phyloP scores from a whole-genome alignment of 495 filamentous ascomycete genomes.

The Lichenothelia convexa region DNA sequence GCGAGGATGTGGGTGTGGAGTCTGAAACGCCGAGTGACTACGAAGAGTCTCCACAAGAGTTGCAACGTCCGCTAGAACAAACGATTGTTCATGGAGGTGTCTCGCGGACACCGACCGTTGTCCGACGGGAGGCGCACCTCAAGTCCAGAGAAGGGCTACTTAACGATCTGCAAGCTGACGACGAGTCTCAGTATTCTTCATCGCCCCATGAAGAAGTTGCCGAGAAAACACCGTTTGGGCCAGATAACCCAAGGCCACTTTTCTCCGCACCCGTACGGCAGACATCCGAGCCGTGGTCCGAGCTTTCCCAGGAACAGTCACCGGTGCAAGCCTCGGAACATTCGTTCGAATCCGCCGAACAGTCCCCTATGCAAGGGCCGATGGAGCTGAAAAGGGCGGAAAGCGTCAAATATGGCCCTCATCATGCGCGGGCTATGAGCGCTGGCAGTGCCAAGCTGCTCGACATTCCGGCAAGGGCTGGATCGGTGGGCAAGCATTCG shows the following conservation, averaged over 20 bases:
- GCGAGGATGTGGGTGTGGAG: too few relatives aligned
- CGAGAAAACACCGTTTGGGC: background rate
- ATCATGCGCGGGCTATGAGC: slow-evolving; percentile 50
- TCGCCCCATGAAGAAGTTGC: background rate
- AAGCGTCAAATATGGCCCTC: slow-evolving; percentile 31
- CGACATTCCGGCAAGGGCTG: slow-evolving; percentile 29
- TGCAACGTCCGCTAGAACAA: background rate
- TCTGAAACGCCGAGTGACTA: slow-evolving; percentile 20
- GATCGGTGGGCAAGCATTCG: too few relatives aligned
- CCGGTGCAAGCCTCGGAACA: background rate
- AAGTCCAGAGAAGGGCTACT: slow-evolving; percentile 53
- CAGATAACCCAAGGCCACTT: slow-evolving; percentile 3
- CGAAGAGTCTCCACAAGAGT: slow-evolving; percentile 5
- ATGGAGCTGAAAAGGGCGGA: slow-evolving; percentile 30
- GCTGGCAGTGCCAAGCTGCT: slow-evolving; percentile 55
- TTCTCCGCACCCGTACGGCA: slow-evolving; percentile 1
- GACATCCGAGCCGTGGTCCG: too few relatives aligned
- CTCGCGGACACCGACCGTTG: slow-evolving; percentile 35
- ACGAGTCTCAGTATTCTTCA: slow-evolving; percentile 22
- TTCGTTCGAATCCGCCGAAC: background rate
- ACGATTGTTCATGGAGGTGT: slow-evolving; percentile 1
- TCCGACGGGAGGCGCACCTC: slow-evolving; percentile 32
- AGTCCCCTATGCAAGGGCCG: slow-evolving; percentile 1
- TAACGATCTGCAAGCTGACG: slow-evolving; percentile 33
- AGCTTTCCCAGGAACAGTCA: too few relatives aligned